These are phyloP conservation scores for Thermoascus crustaceus DNA, from an alignment of 2,329 filamentous ascomycete species.

Conservation along the genomic window DNA sequence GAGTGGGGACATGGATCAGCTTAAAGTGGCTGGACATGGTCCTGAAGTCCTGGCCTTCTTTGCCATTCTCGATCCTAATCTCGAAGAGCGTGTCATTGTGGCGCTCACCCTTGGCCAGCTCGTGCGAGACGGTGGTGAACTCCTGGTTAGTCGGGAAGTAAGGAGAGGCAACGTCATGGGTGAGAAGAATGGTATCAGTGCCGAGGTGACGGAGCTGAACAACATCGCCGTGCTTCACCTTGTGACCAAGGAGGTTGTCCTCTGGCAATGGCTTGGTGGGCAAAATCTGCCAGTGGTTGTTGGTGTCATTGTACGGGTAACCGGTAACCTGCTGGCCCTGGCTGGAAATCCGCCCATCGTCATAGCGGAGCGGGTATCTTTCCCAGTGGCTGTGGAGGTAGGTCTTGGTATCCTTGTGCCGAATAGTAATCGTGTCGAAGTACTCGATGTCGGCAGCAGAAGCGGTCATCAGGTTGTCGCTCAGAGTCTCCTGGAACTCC, in stretches of 20 bases:
- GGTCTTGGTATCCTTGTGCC: constrained; percentile 95
- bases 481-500: constrained; percentile 93
- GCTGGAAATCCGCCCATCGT: constrained; percentile 93
- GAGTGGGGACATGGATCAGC: constrained; percentile 85
- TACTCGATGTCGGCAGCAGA: constrained; percentile 83
- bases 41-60: constrained; percentile 74
- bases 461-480: constrained; percentile 86
- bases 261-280: constrained; percentile 51
- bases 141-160: constrained; percentile 97
- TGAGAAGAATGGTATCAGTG: constrained; percentile 78
- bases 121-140: constrained; percentile 72
- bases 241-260: constrained; percentile 50
- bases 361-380: constrained; percentile 85
- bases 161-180: constrained; percentile 94
- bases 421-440: constrained; percentile 77
- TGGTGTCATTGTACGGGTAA: constrained; percentile 96
- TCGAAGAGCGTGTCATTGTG: constrained; percentile 90
- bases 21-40: constrained; percentile 91
- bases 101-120: constrained; percentile 64
- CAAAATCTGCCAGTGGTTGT: constrained; percentile 95
- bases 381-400: constrained; percentile 92
- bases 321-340: constrained; percentile 97
- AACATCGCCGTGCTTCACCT: constrained; percentile 74
- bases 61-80: constrained; percentile 79
- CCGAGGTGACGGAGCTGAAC: constrained; percentile 79